Conservation (phyloP, 2,329 filamentous ascomycete species). For the Parastagonospora nodorum region DNA sequence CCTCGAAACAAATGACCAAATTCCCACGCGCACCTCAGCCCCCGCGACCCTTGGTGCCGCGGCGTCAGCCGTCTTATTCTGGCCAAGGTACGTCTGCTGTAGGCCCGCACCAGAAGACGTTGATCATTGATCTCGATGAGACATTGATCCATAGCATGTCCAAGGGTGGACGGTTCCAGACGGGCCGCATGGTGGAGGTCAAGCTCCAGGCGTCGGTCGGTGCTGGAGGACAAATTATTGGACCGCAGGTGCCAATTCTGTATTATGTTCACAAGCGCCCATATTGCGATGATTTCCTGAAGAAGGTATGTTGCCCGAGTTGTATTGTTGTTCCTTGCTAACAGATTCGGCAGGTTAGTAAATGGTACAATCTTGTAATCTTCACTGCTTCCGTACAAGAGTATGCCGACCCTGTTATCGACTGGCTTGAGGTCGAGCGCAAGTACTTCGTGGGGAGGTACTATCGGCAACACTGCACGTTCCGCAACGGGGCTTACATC, state of each 20-base stretch:
- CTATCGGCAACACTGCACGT: slow-evolving; percentile 97
- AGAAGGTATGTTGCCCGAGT: slow-evolving; percentile 63
- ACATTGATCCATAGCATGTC: slow-evolving; percentile 98
- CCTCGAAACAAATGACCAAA: slow-evolving; percentile 71
- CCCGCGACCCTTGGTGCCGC: slow-evolving; percentile 86
- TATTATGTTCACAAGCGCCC: slow-evolving; percentile 99
- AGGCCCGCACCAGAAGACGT: slow-evolving; percentile 73
- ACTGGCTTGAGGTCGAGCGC: slow-evolving; percentile 95
- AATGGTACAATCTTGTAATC: slow-evolving; percentile 97
- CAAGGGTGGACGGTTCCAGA: slow-evolving; percentile 93
- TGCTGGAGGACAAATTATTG: slow-evolving; percentile 69
- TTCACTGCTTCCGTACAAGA: slow-evolving; percentile 98
- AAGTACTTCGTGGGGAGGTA: slow-evolving; percentile 95
- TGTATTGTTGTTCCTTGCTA: slow-evolving; percentile 14
- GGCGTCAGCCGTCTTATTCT: slow-evolving; percentile 86
- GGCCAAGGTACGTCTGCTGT: slow-evolving; percentile 39
- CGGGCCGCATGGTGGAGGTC: slow-evolving; percentile 98
- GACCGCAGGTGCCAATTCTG: slow-evolving; percentile 91
- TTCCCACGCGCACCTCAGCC: slow-evolving; percentile 91
- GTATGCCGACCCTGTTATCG: slow-evolving; percentile 97
- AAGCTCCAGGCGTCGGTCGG: slow-evolving; percentile 77
- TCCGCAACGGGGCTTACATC: slow-evolving; percentile 94
- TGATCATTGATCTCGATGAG: slow-evolving; percentile 95
- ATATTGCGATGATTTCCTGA: slow-evolving; percentile 93
- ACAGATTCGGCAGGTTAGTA: slow-evolving; percentile 68